A percentile compares a stretch with the other conserved stretches of the same genome.
These are phyloP conservation scores for Leccinum olivaceoglutinosum DNA, from an alignment of 1,284 basidiomycete species.

Conservation along the genomic window DNA sequence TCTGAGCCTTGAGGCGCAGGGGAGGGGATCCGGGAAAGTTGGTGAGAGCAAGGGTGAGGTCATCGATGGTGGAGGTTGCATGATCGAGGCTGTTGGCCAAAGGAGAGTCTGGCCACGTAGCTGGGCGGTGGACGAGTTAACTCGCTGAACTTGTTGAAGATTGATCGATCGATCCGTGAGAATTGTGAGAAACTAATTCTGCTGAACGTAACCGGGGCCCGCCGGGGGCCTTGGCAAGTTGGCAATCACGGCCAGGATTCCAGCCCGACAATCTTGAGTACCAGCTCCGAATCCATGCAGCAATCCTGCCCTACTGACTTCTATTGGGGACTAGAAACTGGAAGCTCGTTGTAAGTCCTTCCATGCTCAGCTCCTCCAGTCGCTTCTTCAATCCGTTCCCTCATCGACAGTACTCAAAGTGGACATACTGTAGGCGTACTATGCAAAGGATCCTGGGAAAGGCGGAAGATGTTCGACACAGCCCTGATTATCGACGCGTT, in stretches of 20 bases:
- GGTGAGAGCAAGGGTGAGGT: conserved; percentile 64
- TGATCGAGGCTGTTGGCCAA: conserved; percentile 51
- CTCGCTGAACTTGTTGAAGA: no score
- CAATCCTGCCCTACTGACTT: conserved; percentile 56
- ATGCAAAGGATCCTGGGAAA: conserved; percentile 53
- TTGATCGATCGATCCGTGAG: conserved; percentile 14
- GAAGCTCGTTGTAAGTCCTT: conserved; percentile 63
- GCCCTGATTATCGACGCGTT: conserved; percentile 59
- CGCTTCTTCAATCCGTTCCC: conserved; percentile 26
- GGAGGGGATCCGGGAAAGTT: conserved; percentile 66
- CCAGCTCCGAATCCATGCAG: conserved; percentile 69
- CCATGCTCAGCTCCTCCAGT: conserved; percentile 67
- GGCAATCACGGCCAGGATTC: conserved; percentile 15
- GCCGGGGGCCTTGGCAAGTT: no score
- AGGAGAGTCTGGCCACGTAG: conserved; percentile 48
- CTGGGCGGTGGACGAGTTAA: not conserved
- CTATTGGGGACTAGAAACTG: conserved; percentile 59
- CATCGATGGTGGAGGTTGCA: conserved; percentile 67
- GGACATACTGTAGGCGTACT: conserved; percentile 38
- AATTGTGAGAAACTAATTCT: conserved; percentile 9
- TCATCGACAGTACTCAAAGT: conserved; percentile 65
- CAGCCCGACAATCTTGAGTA: conserved; percentile 48
- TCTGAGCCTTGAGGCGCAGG: conserved; percentile 46
- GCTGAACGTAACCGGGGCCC: no score
- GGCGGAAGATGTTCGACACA: conserved; percentile 70